phyloP scores from a whole-genome alignment of 176 grass and related monocot genomes.

The Oryza australiensis region DNA sequence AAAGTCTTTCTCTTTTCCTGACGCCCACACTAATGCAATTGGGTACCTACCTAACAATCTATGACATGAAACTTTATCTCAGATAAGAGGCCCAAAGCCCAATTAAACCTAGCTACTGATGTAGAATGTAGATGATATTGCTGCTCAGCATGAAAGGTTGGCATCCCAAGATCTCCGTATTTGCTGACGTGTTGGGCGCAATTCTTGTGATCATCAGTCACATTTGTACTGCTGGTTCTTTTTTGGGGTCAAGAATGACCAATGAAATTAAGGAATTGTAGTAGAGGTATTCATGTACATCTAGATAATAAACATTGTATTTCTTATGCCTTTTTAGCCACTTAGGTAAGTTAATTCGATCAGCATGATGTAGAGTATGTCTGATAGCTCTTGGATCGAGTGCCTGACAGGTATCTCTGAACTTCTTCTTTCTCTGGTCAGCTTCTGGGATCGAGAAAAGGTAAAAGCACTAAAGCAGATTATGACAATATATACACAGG shows the following conservation, averaged over 20 bases:
- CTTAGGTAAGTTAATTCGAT: too few relatives aligned
- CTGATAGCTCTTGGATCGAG: too few relatives aligned
- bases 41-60: conserved; percentile 53
- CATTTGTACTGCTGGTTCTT: background rate
- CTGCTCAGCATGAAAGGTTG: background rate
- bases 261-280: too few relatives aligned
- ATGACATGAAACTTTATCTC: conserved; percentile 14
- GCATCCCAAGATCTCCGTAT: conserved; percentile 24
- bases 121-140: background rate
- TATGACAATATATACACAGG: background rate
- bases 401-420: too few relatives aligned
- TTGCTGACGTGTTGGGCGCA: conserved; percentile 22
- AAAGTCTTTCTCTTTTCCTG: conserved; percentile 12
- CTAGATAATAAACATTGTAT: too few relatives aligned
- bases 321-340: too few relatives aligned
- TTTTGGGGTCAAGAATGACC: too few relatives aligned
- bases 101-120: background rate
- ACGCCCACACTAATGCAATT: conserved; percentile 44
- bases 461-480: background rate
- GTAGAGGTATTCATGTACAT: too few relatives aligned
- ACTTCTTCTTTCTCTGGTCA: background rate
- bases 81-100: background rate
- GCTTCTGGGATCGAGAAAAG: background rate
- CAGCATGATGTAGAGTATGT: too few relatives aligned
- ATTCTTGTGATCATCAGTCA: background rate